phyloP scores from a whole-genome alignment of 2,329 filamentous ascomycete genomes.

The Colletotrichum sp. region DNA sequence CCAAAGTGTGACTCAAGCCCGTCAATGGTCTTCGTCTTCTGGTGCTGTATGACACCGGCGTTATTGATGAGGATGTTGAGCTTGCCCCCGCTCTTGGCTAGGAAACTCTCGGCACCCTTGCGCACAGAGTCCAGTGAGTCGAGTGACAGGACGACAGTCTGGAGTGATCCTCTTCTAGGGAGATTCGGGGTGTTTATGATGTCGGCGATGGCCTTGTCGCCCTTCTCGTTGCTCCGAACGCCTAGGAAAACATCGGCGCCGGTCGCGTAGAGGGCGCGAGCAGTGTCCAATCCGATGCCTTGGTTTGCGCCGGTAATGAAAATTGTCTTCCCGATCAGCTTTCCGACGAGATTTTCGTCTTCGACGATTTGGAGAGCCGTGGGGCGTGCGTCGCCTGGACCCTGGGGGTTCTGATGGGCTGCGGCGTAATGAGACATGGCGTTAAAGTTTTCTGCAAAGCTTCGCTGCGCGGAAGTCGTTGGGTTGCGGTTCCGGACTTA shows the following conservation, averaged over 20 bases:
- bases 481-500: background rate
- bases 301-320: constrained; percentile 41
- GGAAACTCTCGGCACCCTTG: constrained; percentile 28
- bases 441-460: background rate
- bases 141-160: constrained; percentile 6
- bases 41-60: constrained; percentile 27
- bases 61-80: constrained; percentile 36
- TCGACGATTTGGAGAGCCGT: constrained; percentile 43
- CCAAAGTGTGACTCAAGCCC: constrained; percentile 47
- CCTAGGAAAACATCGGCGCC: constrained; percentile 40
- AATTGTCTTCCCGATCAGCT: constrained; percentile 35
- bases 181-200: background rate
- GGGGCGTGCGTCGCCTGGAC: constrained; percentile 43
- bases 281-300: constrained; percentile 42
- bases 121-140: constrained; percentile 13
- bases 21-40: constrained; percentile 13
- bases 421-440: constrained; percentile 4
- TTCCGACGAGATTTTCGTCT: constrained; percentile 37
- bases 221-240: constrained; percentile 36
- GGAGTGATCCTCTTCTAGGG: background rate
- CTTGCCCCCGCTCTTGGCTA: constrained; percentile 26
- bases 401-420: constrained; percentile 15
- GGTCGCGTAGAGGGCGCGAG: constrained; percentile 36
- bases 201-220: constrained; percentile 27
- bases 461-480: fast-evolving